phyloP scores from a whole-genome alignment of 73 alveolate genomes.

The Tetrahymena borealis region DNA sequence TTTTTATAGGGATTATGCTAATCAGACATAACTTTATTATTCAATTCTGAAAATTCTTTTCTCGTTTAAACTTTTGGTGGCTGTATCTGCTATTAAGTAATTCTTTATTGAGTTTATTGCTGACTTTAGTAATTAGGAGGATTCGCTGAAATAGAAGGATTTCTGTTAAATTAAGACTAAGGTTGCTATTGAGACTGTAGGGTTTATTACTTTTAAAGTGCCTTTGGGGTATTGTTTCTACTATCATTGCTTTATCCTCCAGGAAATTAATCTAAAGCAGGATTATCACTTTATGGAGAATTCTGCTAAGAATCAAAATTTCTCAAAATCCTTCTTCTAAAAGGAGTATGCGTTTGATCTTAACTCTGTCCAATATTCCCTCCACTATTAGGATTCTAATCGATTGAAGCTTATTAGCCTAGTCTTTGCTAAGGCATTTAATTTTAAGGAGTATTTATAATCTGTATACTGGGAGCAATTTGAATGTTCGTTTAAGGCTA shows the following conservation, averaged over 20 bases:
- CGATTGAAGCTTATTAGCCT: not conserved
- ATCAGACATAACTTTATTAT: not conserved
- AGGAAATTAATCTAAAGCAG: not conserved
- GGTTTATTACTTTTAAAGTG: too few species aligned
- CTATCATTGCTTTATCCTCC: not conserved
- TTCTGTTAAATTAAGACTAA: too few species aligned
- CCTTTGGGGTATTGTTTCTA: not conserved
- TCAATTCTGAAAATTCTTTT: not conserved
- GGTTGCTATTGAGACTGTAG: too few species aligned
- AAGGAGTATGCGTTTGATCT: not conserved
- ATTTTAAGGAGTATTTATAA: not conserved
- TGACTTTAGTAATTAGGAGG: too few species aligned
- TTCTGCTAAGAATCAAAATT: not conserved
- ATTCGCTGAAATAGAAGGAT: too few species aligned
- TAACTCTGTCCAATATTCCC: not conserved
- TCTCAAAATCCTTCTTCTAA: not conserved
- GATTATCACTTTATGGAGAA: not conserved
- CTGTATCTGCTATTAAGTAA: too few species aligned
- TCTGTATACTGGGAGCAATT: not conserved
- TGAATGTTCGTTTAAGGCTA: not conserved
- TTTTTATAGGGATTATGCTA: not conserved
- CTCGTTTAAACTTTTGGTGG: not conserved
- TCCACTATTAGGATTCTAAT: not conserved
- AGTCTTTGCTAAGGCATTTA: not conserved
- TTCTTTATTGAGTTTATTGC: too few species aligned